phyloP scores from a whole-genome alignment of 2,329 filamentous ascomycete genomes.

The Penicillium brevicompactum region DNA sequence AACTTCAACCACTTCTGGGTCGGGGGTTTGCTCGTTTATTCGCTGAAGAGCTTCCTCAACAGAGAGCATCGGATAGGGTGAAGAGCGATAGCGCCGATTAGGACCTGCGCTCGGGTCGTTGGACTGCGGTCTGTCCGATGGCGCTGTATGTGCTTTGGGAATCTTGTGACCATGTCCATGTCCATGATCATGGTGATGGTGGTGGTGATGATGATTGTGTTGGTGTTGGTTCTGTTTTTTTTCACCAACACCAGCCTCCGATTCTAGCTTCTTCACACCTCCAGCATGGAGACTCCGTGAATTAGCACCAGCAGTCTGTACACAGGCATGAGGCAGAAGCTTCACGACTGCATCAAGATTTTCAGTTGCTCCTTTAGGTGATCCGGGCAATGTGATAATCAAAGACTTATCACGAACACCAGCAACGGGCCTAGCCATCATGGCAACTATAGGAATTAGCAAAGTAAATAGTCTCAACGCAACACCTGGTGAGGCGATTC shows the following conservation, averaged over 20 bases:
- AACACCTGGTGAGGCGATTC: neutral
- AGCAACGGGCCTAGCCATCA: slow-evolving; percentile 94
- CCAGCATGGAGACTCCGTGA: slow-evolving; percentile 79
- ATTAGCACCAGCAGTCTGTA: slow-evolving; percentile 80
- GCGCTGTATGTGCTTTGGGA: slow-evolving; percentile 73
- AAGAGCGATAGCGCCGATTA: slow-evolving; percentile 74
- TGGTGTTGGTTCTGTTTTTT: slow-evolving; percentile 32
- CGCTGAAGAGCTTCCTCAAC: slow-evolving; percentile 77
- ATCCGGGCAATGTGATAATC: slow-evolving; percentile 88
- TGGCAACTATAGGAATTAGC: slow-evolving; percentile 68
- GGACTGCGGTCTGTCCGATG: slow-evolving; percentile 58
- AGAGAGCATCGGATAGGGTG: slow-evolving; percentile 88
- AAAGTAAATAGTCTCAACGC: slow-evolving; percentile 13
- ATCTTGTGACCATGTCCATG: slow-evolving; percentile 65
- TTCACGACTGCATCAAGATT: slow-evolving; percentile 88
- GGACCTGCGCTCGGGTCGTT: slow-evolving; percentile 63
- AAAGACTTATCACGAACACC: slow-evolving; percentile 80
- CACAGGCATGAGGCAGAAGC: slow-evolving; percentile 91
- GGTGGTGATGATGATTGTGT: slow-evolving; percentile 43
- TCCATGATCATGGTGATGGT: slow-evolving; percentile 57
- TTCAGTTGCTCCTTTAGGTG: slow-evolving; percentile 91
- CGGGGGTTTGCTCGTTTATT: slow-evolving; percentile 73
- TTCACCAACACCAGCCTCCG: slow-evolving; percentile 68
- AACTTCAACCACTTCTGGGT: slow-evolving; percentile 57
- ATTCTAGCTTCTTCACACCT: slow-evolving; percentile 80